Evolutionary conservation across 805 yeast species (phyloP).

Genomic region (Cyberlindnera suaveolens): DNA sequence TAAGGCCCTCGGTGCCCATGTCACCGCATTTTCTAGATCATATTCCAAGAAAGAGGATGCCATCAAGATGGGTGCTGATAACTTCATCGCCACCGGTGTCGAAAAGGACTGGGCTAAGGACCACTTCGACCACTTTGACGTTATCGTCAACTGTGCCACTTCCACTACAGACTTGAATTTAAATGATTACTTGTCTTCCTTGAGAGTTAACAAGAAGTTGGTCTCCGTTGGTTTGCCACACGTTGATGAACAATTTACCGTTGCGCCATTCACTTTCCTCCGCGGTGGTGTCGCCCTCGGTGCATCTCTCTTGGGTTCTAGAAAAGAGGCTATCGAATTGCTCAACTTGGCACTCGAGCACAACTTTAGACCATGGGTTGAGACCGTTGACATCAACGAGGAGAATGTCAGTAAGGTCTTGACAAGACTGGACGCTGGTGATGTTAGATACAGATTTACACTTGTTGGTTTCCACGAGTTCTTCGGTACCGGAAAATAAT

Average conservation of each 20-base stretch:
- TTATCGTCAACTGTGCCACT: slow-evolving; percentile 44
- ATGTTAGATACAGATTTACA: slow-evolving; percentile 60
- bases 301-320: slow-evolving; percentile 56
- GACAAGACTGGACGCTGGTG: slow-evolving; percentile 46
- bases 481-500: slow-evolving; percentile 26
- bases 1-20: slow-evolving; percentile 55
- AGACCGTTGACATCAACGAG: slow-evolving; percentile 47
- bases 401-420: slow-evolving; percentile 50
- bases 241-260: slow-evolving; percentile 30
- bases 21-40: slow-evolving; percentile 49
- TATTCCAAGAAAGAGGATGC: slow-evolving; percentile 44
- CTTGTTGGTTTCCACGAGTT: slow-evolving; percentile 45
- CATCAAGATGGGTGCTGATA: slow-evolving; percentile 44
- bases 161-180: slow-evolving; percentile 41
- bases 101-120: slow-evolving; percentile 34
- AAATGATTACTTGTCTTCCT: slow-evolving; percentile 37
- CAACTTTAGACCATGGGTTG: slow-evolving; percentile 56
- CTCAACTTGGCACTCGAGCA: slow-evolving; percentile 57
- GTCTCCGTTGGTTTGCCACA: slow-evolving; percentile 66
- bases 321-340: slow-evolving; percentile 60
- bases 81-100: slow-evolving; percentile 48
- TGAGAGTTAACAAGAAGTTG: slow-evolving; percentile 54
- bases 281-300: slow-evolving; percentile 45
- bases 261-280: slow-evolving; percentile 48
- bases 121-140: slow-evolving; percentile 33